Base-by-base conservation (phyloP, 257 asterid genomes). In the Petunia axillaris region DNA sequence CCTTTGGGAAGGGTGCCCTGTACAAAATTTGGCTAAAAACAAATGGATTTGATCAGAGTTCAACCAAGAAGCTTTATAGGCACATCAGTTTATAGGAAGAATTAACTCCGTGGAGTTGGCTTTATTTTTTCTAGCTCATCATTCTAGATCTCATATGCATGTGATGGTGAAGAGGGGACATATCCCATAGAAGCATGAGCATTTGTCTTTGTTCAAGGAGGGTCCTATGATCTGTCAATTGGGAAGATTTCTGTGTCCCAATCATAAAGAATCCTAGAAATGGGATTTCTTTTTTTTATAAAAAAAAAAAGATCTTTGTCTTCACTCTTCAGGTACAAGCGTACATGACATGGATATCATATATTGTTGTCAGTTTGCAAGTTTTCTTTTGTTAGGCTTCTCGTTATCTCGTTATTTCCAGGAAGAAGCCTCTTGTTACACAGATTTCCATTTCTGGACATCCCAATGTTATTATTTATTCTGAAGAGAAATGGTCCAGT, bases 151-250 rank as follows among this genome's bases (percentile, higher is more conserved):
- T 66, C 8, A 66, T 66, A 15, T 66, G 75, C 53, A 66, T 8
- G 15, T 66, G 53, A 41, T 8, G 37, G 75, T 66, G 75, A 66
- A 66, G 14, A 66, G 75, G 75, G 54, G 8, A 66, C 38, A 40
- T 66, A 13, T 41, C 41, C 52, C 37, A 66, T 53, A 66, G 3
- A 40, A 40, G 37, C n/a, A 40, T 15, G 15, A 40, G 74, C 15
- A 65, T 65, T 65, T 65, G 74, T 65, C 36, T 65, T 40, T 39
- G 73, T 65, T 65, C 48, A 40, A 40, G 52, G 36, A 39, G 5
- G 73, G 52, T 5, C 52, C 73, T 65, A 35, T 65, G 52, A 39
- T 65, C 11, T 40, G 14, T 39, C 74, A 65, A 6, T 65, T 35
- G 74, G 52, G 40, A 65, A 40, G 74, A 40, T 39, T 35, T 14